Base-by-base conservation (phyloP, 768 basidiomycete species). In the Gloeopeniophorella convolvens region DNA sequence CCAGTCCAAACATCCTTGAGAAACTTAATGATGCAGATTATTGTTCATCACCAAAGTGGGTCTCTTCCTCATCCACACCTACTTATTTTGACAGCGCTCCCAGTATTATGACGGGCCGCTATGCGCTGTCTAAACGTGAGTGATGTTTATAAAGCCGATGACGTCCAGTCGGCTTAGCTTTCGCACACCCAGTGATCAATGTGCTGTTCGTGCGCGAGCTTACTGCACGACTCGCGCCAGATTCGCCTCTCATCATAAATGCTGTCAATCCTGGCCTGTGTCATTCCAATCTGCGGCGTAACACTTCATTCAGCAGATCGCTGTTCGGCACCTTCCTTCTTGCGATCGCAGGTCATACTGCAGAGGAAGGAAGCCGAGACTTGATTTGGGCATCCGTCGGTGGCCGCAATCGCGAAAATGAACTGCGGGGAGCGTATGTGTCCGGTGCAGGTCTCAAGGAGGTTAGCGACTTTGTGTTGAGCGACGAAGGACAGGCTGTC, bases 281-380 rank as follows among this genome's bases (percentile, higher is more conserved):
- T 21, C 8, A 6, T 8, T 37, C 35, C 24, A 18, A 12, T 26
- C 34, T 48, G n/a, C 13, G 13, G 8, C 46, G 46, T 18, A 39
- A 48, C 13, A 7, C 7, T 10, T n/a, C n/a, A n/a, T n/a, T n/a
- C n/a, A n/a, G n/a, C 24, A 13, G 10, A 21, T 30, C 9, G 15
- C n/a, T 18, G 12, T 5, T 36, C 15, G 8, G 26, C 23, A n/a
- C n/a, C n/a, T n/a, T n/a, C n/a, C n/a, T n/a, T n/a, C n/a, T n/a
- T n/a, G n/a, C n/a, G n/a, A n/a, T n/a, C n/a, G n/a, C n/a, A n/a
- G n/a, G n/a, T n/a, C n/a, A 33, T 13, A 62, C 65, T 0, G 13
- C 62, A 0, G 64, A 69, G 48, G 59, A 68, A 35, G 70, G 70
- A 1, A 65, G 66, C 27, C 68, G 70, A 12, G 62, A 66, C 40